Conservation (phyloP, 192 early-diverging fungal genomes). For the Linnemannia schmuckeri region DNA sequence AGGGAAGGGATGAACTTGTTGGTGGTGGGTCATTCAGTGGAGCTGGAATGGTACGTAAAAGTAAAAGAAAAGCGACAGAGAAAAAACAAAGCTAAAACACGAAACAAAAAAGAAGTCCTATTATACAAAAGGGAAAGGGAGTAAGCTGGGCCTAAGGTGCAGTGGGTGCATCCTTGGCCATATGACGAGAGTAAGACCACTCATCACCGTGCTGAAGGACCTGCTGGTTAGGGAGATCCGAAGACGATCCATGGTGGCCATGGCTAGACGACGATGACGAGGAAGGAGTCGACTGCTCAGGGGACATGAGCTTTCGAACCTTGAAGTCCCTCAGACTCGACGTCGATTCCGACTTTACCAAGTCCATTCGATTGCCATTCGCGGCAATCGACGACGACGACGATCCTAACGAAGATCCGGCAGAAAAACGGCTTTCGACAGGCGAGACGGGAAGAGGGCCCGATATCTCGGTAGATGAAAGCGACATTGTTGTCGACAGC, state of each 20-base stretch:
- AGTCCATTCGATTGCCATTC: background rate
- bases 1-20: background rate
- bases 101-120: background rate
- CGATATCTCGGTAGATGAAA: conserved; percentile 32
- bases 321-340: conserved; percentile 37
- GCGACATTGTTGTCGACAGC: conserved; percentile 42
- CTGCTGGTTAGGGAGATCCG: background rate
- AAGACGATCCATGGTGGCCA: background rate
- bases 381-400: background rate
- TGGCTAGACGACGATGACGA: background rate
- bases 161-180: conserved; percentile 39
- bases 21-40: background rate
- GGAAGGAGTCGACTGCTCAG: conserved; percentile 32
- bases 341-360: conserved; percentile 5
- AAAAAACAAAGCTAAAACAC: conserved; percentile 6
- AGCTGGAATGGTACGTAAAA: background rate
- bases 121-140: conserved; percentile 2
- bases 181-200: conserved; percentile 53
- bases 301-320: conserved; percentile 51
- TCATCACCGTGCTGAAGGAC: conserved; percentile 16
- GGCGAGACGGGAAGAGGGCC: conserved; percentile 21
- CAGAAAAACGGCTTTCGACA: conserved; percentile 17
- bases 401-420: background rate
- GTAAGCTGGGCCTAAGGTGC: conserved; percentile 19
- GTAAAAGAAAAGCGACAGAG: background rate